These are phyloP conservation scores for Talaromyces amestolkiae DNA, from an alignment of 2,329 filamentous ascomycete genomes.

Conservation along the genomic window DNA sequence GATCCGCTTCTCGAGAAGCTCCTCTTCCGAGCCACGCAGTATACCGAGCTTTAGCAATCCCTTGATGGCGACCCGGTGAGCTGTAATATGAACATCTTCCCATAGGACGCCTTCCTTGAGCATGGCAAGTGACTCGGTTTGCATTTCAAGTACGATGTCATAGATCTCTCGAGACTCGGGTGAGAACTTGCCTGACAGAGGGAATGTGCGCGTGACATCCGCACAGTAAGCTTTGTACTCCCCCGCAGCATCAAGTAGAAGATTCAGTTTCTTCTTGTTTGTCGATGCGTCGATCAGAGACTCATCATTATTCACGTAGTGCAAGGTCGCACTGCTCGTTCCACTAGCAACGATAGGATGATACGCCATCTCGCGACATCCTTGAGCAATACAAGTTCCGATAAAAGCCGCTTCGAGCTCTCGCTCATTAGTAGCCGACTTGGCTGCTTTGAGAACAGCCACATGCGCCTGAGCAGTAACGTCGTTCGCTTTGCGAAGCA, in stretches of 20 bases:
- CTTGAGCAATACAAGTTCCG: conserved; percentile 67
- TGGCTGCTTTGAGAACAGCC: conserved; percentile 65
- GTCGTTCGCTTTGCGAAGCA: conserved; percentile 76
- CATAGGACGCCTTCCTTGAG: conserved; percentile 69
- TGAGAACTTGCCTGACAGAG: conserved; percentile 68
- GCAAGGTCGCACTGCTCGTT: conserved; percentile 76
- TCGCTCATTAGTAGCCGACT: conserved; percentile 68
- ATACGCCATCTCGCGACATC: conserved; percentile 78
- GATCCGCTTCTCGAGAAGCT: conserved; percentile 74
- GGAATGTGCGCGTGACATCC: conserved; percentile 86
- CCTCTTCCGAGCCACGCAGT: conserved; percentile 62
- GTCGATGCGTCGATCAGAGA: conserved; percentile 55
- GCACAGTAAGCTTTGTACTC: conserved; percentile 84
- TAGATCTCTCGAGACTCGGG: conserved; percentile 71
- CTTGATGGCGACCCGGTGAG: conserved; percentile 68
- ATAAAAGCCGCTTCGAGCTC: conserved; percentile 79
- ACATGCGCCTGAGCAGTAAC: conserved; percentile 77
- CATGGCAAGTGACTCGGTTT: conserved; percentile 67
- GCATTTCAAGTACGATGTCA: conserved; percentile 76
- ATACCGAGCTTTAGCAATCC: conserved; percentile 72
- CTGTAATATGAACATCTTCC: conserved; percentile 69
- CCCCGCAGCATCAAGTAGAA: conserved; percentile 83
- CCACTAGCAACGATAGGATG: conserved; percentile 84
- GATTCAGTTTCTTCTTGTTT: conserved; percentile 57
- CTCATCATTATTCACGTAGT: conserved; percentile 80